A percentile compares a stretch with the other conserved stretches of the same genome.
phyloP scores from a whole-genome alignment of 2,329 filamentous ascomycete genomes.

The Nannizzia gypsea region DNA sequence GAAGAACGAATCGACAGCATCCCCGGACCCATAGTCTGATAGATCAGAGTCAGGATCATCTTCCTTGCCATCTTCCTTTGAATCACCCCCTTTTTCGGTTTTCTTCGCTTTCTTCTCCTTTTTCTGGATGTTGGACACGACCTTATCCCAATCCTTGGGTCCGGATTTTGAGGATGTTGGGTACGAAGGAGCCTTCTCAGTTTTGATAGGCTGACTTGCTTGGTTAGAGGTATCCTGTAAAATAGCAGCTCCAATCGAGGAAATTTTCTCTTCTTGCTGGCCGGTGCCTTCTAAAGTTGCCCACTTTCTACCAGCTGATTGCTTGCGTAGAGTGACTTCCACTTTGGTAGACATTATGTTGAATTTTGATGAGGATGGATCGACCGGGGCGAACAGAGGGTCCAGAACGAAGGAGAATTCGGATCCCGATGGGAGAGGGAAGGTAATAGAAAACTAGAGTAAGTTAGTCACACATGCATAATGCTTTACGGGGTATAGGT shows the following conservation, averaged over 20 bases:
- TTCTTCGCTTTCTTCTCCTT: slow-evolving; percentile 18
- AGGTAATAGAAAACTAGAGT: slow-evolving; percentile 44
- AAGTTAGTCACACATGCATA: slow-evolving; percentile 8
- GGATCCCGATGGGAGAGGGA: slow-evolving; percentile 43
- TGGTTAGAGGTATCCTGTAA: slow-evolving; percentile 13
- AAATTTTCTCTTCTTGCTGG: slow-evolving; percentile 13
- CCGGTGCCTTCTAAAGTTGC: slow-evolving; percentile 40
- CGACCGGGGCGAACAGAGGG: slow-evolving; percentile 56
- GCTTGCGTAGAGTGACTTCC: slow-evolving; percentile 63
- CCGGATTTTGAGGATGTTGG: slow-evolving; percentile 76
- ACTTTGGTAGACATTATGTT: slow-evolving; percentile 66
- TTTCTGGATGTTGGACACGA: slow-evolving; percentile 44
- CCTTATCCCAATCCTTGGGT: slow-evolving; percentile 83
- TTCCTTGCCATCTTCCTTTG: slow-evolving; percentile 27
- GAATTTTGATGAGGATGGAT: slow-evolving; percentile 48
- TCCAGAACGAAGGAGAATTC: slow-evolving; percentile 52
- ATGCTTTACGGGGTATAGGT: slow-evolving; percentile 4
- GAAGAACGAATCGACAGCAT: slow-evolving; percentile 72
- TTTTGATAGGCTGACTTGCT: slow-evolving; percentile 11
- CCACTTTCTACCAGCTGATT: slow-evolving; percentile 57
- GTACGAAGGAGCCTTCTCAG: slow-evolving; percentile 49
- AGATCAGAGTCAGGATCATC: slow-evolving; percentile 44
- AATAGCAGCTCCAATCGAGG: slow-evolving; percentile 1
- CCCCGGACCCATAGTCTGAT: slow-evolving; percentile 39
- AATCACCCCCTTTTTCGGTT: slow-evolving; percentile 19